Base-by-base conservation (phyloP, 2,329 filamentous ascomycete genomes). In the Elsinoe perseae region DNA sequence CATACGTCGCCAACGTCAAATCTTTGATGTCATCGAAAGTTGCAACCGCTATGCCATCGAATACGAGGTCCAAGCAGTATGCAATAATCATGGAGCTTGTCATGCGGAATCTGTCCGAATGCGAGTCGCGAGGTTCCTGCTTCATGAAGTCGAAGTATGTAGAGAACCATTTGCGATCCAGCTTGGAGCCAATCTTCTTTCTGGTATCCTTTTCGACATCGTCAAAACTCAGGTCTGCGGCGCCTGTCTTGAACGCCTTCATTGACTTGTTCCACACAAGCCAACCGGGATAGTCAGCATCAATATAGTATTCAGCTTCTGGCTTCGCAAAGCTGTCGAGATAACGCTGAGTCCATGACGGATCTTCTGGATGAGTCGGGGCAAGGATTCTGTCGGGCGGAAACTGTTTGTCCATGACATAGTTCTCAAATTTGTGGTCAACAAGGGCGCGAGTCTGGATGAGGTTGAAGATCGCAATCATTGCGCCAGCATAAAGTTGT, bases 251-350 rank as follows among this genome's bases (percentile, higher is more conserved):
- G 69, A 85, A 90, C 0, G 86, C 93, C 12, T 83, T 84, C 76
- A 97, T 92, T 28, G 80, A 83, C 70, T 93, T 89, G 54, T 86
- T 87, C 93, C 93, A 98, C 0, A 95, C 90, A 16, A 98, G 79
- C 95, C 95, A 98, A 28, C 93, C 93, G 3, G 92, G 89, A 67
- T 95, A 87, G 67, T 97, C 92, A 56, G 84, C 81, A 67, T 98
- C 93, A 44, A 97, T 83, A 68, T 91, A 95, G 69, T 95, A 95
- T 61, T 95, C 84, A 0, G 89, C 85, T 28, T 84, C 84, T 4
- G 86, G 84, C 48, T 86, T 79, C 8, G 84, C 83, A 68, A 98
- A 98, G 20, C 82, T 80, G 1, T 83, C 79, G 0, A 98, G 76
- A 66, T 89, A 95, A 21, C 84, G 80, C 56, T 84, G 71, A 0